phyloP scores from a whole-genome alignment of 331 rosid species.

The Ulmus americana region DNA sequence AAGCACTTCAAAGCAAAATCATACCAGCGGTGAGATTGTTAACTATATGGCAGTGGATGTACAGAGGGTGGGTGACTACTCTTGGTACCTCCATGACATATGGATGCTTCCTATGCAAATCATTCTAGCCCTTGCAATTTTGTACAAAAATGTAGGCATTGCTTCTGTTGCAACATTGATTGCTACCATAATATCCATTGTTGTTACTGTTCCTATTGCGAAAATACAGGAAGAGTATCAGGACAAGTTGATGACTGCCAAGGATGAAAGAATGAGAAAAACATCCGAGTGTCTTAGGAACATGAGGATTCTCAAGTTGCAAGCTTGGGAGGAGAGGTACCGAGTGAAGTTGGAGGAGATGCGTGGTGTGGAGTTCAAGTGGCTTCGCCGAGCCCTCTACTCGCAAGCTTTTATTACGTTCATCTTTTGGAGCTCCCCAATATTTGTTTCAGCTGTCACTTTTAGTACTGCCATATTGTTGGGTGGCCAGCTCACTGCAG shows the following conservation, averaged over 20 bases:
- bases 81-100: conserved; percentile 96
- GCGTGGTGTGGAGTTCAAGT: conserved; percentile 89
- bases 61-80: conserved; percentile 90
- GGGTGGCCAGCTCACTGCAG: conserved; percentile 84
- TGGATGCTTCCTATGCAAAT: conserved; percentile 99
- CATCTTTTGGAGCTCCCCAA: conserved; percentile 99
- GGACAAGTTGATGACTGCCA: conserved; percentile 93
- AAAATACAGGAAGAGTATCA: conserved; percentile 82
- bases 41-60: conserved; percentile 98
- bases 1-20: conserved; percentile 87
- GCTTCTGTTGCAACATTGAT: conserved; percentile 83
- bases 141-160: conserved; percentile 94
- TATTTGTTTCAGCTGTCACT: conserved; percentile 93
- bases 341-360: conserved; percentile 68
- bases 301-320: conserved; percentile 95
- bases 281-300: conserved; percentile 92
- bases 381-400: conserved; percentile 92
- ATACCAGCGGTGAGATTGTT: conserved; percentile 93
- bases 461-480: conserved; percentile 76
- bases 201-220: conserved; percentile 76
- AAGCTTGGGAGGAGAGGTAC: conserved; percentile 98
- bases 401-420: conserved; percentile 97
- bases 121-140: conserved; percentile 82
- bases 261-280: conserved; percentile 98
- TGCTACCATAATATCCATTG: conserved; percentile 84